Evolutionary conservation across 306 rosid species (phyloP).

Genomic region (Sophora flavescens): DNA sequence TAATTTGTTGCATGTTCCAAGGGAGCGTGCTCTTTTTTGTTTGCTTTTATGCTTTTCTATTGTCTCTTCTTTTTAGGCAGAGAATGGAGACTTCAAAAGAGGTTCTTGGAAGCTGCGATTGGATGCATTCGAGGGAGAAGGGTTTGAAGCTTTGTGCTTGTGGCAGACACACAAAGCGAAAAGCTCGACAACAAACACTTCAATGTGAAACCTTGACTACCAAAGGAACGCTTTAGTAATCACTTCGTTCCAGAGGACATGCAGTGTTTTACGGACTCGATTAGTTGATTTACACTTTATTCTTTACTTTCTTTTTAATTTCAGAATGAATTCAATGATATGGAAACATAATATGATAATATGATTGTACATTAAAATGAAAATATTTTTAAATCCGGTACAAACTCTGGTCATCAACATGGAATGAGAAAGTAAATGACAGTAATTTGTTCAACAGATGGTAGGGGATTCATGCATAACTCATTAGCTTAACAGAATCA

Average conservation of each 20-base stretch:
- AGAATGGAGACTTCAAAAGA: constrained; percentile 46
- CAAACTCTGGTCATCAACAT: not conserved
- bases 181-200: constrained; percentile 48
- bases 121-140: constrained; percentile 38
- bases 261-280: constrained; percentile 23
- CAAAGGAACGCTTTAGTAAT: constrained; percentile 43
- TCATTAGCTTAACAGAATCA: no score
- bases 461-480: no score
- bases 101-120: constrained; percentile 48
- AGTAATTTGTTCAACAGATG: no score
- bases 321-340: not conserved
- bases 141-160: constrained; percentile 46
- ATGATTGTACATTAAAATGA: not conserved
- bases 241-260: constrained; percentile 41
- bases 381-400: no score
- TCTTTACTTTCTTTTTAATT: not conserved
- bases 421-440: no score
- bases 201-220: constrained; percentile 46
- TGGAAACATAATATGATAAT: not conserved
- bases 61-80: constrained; percentile 60
- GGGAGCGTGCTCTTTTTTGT: constrained; percentile 45
- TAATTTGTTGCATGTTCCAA: constrained; percentile 48
- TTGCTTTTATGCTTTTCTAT: constrained; percentile 37
- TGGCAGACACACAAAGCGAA: constrained; percentile 73
- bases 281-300: constrained; percentile 11